A percentile compares a stretch with the other conserved stretches of the same genome.
phyloP scores from a whole-genome alignment of 2,329 filamentous ascomycete genomes.

The Alternaria panax region DNA sequence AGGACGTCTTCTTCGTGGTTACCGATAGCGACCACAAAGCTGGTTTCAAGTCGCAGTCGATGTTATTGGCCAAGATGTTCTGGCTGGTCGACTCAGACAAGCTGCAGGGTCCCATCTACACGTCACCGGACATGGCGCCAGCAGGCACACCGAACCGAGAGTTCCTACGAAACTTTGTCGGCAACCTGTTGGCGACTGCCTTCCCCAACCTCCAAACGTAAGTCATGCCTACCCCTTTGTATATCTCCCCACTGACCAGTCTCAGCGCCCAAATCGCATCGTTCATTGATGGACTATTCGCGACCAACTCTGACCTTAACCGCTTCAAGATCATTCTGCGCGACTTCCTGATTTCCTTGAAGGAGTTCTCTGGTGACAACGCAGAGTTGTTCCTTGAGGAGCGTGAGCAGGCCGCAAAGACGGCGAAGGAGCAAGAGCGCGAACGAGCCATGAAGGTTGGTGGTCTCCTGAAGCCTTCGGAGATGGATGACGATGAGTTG shows the following conservation, averaged over 20 bases:
- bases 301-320: constrained; percentile 84
- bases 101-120: constrained; percentile 91
- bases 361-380: constrained; percentile 96
- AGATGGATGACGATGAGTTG: constrained; percentile 82
- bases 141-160: constrained; percentile 87
- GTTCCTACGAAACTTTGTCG: constrained; percentile 88
- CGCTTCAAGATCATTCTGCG: constrained; percentile 96
- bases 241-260: constrained; percentile 37
- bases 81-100: constrained; percentile 91
- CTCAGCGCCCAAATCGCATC: constrained; percentile 80
- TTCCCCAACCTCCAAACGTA: constrained; percentile 93
- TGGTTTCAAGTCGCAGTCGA: constrained; percentile 96
- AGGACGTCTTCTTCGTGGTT: constrained; percentile 98
- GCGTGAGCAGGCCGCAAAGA: constrained; percentile 87
- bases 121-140: constrained; percentile 76
- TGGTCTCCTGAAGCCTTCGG: constrained; percentile 94
- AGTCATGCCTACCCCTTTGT: constrained; percentile 50
- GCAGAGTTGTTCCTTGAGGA: constrained; percentile 92
- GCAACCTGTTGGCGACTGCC: constrained; percentile 81
- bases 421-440: constrained; percentile 85
- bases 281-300: constrained; percentile 90
- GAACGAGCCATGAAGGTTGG: constrained; percentile 94
- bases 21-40: constrained; percentile 99
- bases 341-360: constrained; percentile 95
- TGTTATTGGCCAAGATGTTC: constrained; percentile 93